Evolutionary conservation across 208 protist genomes (phyloP).

Genomic region (Wallacemonas sp.): DNA sequence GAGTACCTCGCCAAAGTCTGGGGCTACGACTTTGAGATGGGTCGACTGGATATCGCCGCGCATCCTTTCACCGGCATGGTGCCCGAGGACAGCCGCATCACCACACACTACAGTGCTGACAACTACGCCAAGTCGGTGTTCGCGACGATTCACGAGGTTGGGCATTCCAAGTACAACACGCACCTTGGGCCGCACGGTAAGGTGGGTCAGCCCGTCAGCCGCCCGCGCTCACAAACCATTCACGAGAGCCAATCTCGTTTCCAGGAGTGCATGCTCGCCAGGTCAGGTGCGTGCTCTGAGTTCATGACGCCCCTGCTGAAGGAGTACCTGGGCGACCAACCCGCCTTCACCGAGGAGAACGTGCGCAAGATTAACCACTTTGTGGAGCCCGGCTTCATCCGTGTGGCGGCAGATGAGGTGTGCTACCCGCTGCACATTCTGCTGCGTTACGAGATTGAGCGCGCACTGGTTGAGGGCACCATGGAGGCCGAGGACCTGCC

Average conservation of each 20-base stretch:
- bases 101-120: conserved; percentile 45
- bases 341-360: conserved; percentile 40
- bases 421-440: conserved; percentile 79
- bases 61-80: conserved; percentile 69
- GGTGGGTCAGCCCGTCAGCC: conserved; percentile 28
- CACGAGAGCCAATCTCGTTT: conserved; percentile 76
- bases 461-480: conserved; percentile 51
- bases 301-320: conserved; percentile 30
- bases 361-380: conserved; percentile 30
- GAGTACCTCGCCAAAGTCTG: conserved; percentile 28
- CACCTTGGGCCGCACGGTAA: conserved; percentile 35
- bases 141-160: conserved; percentile 58
- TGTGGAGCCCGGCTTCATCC: conserved; percentile 54
- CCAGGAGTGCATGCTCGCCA: conserved; percentile 53
- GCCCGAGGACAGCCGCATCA: conserved; percentile 61
- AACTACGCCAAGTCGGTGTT: conserved; percentile 34
- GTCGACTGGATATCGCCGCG: conserved; percentile 51
- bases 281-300: conserved; percentile 42
- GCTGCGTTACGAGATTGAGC: conserved; percentile 70
- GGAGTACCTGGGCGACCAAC: conserved; percentile 41
- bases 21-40: conserved; percentile 59
- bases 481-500: conserved; percentile 52
- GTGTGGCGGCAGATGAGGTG: conserved; percentile 71
- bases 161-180: conserved; percentile 70
- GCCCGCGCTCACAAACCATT: conserved; percentile 41